Evolutionary conservation across 108 stramenopile genomes (phyloP).

Genomic region (Skeletonema potamos): DNA sequence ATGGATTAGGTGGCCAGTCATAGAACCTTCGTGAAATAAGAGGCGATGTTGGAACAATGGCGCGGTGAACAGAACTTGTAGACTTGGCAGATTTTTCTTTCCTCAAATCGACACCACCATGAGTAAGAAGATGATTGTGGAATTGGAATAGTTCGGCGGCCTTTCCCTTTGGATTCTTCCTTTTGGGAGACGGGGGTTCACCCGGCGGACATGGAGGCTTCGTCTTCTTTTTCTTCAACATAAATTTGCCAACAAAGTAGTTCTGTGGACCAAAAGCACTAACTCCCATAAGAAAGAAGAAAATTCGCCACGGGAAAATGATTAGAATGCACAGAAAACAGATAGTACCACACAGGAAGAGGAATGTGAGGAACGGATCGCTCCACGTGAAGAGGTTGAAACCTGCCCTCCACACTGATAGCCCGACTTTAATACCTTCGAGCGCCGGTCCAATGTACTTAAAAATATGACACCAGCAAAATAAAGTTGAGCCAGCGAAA

Average conservation of each 20-base stretch:
- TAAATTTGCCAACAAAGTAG: slow-evolving; percentile 1
- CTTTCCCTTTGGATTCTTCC: slow-evolving; percentile 18
- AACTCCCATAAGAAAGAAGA: slow-evolving; percentile 58
- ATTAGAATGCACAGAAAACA: slow-evolving; percentile 47
- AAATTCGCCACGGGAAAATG: slow-evolving; percentile 74
- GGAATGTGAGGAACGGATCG: slow-evolving; percentile 70
- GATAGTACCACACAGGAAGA: slow-evolving; percentile 38
- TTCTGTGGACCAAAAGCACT: slow-evolving; percentile 71
- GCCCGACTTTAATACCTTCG: slow-evolving; percentile 23
- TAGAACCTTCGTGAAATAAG: slow-evolving; percentile 64
- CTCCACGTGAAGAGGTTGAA: slow-evolving; percentile 76
- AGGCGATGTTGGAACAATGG: slow-evolving; percentile 66
- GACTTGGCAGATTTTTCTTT: slow-evolving; percentile 11
- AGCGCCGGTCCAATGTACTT: slow-evolving; percentile 12
- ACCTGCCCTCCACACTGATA: slow-evolving; percentile 43
- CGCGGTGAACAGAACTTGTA: slow-evolving; percentile 44
- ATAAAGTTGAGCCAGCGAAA: too few relatives aligned
- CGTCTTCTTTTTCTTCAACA: neutral
- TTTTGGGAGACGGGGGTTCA: neutral
- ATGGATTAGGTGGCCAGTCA: slow-evolving; percentile 79
- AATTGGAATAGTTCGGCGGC: slow-evolving; percentile 13
- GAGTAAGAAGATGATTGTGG: slow-evolving; percentile 47
- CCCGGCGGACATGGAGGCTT: neutral
- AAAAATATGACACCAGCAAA: too few relatives aligned
- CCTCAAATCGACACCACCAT: slow-evolving; percentile 19